Base-by-base conservation (phyloP, 1,284 basidiomycete genomes). In the Papiliotrema terrestris region DNA sequence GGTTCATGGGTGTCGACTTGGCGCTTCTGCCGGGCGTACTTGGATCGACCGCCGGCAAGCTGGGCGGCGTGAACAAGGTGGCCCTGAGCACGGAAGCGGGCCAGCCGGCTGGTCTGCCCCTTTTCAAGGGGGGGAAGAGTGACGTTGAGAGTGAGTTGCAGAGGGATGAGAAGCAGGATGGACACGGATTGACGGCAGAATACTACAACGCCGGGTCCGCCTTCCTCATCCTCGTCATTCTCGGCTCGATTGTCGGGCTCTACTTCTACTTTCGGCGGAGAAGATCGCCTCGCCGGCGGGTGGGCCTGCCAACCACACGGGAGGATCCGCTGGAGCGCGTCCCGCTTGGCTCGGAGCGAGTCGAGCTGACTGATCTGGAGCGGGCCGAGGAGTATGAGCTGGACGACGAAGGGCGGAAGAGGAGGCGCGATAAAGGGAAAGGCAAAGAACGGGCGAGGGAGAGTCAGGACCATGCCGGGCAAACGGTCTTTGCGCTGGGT, bases 191-290 rank as follows among this genome's bases (percentile, higher is more conserved):
- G 5, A 23, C 3, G 36, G 22, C 67, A 87, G 90, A 88, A 17
- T 92, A 92, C 73, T 96, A 94, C 75, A 95, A 96, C 62, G 88
- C 91, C 20, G 89, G 90, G 11, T 92, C 90, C 0, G 88, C 88
- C 0, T 86, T 89, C 1, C 79, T 95, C 23, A 84, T 96, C 51
- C 56, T 56, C 74, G 50, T 64, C 25, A 56, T 62, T 42, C 57
- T 58, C 37, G 25, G 63, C 22, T 57, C 66, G 37, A 62, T 60
- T 45, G 42, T 57, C 38, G 56, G 51, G 5, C 42, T 61, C 8
- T 68, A 62, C 58, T 63, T 68, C 55, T 67, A 59, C 57, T 61
- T 66, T 37, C 54, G 63, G 8, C 47, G 66, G 13, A 32, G 29
- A 32, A 32, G 29, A 32, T 59, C 57, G n/a, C 79, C 77, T 14